Conservation (phyloP, 73 alveolate genomes). For the Paramecium tetraurelia region DNA sequence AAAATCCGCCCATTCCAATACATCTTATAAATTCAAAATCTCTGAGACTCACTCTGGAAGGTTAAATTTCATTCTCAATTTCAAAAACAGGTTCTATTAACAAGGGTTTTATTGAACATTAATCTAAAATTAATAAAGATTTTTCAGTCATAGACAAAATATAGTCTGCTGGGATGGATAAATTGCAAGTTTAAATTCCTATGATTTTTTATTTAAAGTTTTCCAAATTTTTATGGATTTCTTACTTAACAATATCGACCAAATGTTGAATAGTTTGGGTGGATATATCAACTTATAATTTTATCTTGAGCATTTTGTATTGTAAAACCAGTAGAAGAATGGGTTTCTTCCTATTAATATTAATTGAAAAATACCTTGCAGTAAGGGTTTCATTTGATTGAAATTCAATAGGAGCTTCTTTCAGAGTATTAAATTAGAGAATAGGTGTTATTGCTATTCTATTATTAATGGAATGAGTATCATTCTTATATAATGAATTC, state of each 20-base stretch:
- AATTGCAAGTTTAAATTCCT: conserved; percentile 3
- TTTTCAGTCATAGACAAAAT: neutral
- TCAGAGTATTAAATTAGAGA: neutral
- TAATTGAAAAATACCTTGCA: neutral
- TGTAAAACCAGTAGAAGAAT: neutral
- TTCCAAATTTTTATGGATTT: neutral
- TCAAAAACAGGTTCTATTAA: conserved; percentile 11
- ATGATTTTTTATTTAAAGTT: neutral
- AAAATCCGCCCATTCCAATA: conserved; percentile 55
- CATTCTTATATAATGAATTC: neutral
- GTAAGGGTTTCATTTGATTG: neutral
- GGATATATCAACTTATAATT: neutral
- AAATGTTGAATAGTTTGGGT: neutral
- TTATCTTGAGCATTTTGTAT: neutral
- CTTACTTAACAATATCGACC: neutral
- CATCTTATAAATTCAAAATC: conserved; percentile 45
- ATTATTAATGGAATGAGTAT: neutral
- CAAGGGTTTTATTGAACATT: neutral
- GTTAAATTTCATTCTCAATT: neutral
- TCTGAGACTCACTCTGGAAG: neutral
- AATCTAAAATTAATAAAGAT: neutral
- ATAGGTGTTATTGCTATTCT: neutral
- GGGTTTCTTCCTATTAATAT: neutral
- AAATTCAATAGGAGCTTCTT: neutral
- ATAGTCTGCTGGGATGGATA: conserved; percentile 19